Conservation (phyloP, 371 early-diverging fungal species). For the Circinella minor region DNA sequence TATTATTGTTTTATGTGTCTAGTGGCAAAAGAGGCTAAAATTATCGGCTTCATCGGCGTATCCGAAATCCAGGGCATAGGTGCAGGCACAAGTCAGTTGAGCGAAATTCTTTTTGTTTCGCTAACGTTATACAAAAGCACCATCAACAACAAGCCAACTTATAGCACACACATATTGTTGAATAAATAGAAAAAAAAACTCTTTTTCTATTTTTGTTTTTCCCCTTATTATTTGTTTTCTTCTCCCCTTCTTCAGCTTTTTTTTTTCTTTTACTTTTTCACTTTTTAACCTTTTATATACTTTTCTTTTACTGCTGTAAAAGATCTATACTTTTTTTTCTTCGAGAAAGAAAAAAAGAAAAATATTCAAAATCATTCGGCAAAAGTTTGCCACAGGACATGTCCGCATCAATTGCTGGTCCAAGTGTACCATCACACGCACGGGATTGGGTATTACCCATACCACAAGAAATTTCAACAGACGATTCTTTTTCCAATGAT, state of each 20-base stretch:
- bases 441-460: constrained; percentile 22
- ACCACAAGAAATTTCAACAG: constrained; percentile 14
- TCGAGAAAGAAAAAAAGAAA: not conserved
- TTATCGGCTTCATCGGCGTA: not conserved
- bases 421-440: constrained; percentile 12
- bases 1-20: not conserved
- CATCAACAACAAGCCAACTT: not conserved
- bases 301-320: not conserved
- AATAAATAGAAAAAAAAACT: constrained; percentile 1
- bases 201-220: not conserved
- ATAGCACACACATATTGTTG: too few relatives aligned
- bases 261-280: not conserved
- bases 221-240: not conserved
- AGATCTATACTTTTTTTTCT: not conserved
- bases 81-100: too few relatives aligned
- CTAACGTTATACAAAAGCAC: not conserved
- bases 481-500: constrained; percentile 42
- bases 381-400: not conserved
- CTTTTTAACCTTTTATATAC: too few relatives aligned
- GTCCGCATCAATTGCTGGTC: constrained; percentile 19
- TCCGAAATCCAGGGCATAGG: constrained; percentile 4
- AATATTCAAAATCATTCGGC: too few relatives aligned
- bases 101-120: not conserved
- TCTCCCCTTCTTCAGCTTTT: not conserved
- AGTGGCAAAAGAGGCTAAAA: not conserved